Conservation (phyloP, 495 filamentous ascomycete genomes). For the Parathielavia appendiculata region DNA sequence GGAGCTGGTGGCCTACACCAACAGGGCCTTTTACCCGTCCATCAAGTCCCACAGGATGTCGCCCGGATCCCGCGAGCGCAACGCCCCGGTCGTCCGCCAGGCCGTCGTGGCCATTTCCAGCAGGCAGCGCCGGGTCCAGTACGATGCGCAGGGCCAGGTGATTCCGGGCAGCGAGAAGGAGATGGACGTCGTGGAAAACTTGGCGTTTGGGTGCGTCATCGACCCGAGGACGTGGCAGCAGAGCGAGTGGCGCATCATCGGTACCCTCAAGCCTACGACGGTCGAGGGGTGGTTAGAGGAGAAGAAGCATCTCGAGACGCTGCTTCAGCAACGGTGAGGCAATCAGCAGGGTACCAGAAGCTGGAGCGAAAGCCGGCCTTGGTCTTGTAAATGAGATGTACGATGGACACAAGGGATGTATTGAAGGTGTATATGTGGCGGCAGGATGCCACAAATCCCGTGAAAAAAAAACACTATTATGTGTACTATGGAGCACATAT, state of each 20-base stretch:
- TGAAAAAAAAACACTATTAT: not conserved
- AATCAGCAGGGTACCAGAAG: not conserved
- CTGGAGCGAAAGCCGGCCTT: not conserved
- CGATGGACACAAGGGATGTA: constrained; percentile 9
- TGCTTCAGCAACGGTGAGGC: not conserved
- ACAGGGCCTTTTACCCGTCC: constrained; percentile 42
- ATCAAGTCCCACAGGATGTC: constrained; percentile 57
- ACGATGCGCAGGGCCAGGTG: constrained; percentile 31
- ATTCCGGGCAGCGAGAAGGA: constrained; percentile 49
- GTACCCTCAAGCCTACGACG: constrained; percentile 58
- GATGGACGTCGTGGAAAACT: constrained; percentile 65
- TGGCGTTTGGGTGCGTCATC: constrained; percentile 65
- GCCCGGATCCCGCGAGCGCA: constrained; percentile 37
- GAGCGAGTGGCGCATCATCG: constrained; percentile 71
- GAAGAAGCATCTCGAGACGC: constrained; percentile 13
- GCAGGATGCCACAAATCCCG: not conserved
- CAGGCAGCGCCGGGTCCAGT: constrained; percentile 54
- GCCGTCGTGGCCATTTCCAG: constrained; percentile 66
- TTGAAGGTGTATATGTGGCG: constrained; percentile 1
- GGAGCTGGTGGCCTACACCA: constrained; percentile 60
- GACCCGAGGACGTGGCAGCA: constrained; percentile 47
- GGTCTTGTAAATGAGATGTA: not conserved
- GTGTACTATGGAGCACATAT: not conserved
- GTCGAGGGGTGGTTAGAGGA: constrained; percentile 41
- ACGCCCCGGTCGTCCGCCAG: constrained; percentile 53